Base-by-base conservation (phyloP, 345 rosid genomes). In the Draba incana region DNA sequence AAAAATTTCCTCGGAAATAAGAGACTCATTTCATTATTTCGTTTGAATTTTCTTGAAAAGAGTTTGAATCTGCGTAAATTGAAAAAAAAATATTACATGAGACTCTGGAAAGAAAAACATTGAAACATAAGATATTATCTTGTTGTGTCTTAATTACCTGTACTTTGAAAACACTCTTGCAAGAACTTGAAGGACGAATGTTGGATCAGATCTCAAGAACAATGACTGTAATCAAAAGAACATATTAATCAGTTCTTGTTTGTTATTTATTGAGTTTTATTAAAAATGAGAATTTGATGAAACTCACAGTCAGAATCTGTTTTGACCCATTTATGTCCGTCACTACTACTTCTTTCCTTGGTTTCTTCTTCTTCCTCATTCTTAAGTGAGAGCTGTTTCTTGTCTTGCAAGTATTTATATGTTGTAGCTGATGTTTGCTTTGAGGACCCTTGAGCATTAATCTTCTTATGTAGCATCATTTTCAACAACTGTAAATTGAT, bases 271-370 rank as follows among this genome's bases (percentile, higher is more conserved):
- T 39, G 9, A 31, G 13, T 33, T 30, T 58, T 23, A 48, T 2
- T 5, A 41, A 43, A 43, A 63, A 65, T 11, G 61, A 54, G 56
- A 39, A 52, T 54, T 45, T 38, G 42, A 39, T 65, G 23, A 28
- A 66, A 75, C 96, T 85, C 73, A 92, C 96, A 92, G 56, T 92
- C 98, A 63, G 94, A 84, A 83, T 92, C 94, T 48, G 96, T 92
- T 74, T 86, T 89, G 72, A 80, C 93, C 98, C 98, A 90, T 83
- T 88, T 92, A 58, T 72, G 76, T 64, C 95, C 90, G 16, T 88
- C 85, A 15, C 61, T 79, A 15, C 68, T 78, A 51, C 76, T 72
- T 39, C 66, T 84, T 35, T 81, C 69, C 45, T 57, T 66, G 9
- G 70, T 77, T 48, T 81, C 82, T 51, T 79, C 86, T 35, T 82